Percentiles rank a stretch among this genome's conserved stretches.
Evolutionary conservation across 345 rosid species (phyloP).

Genomic region (Dipteronia sinensis): DNA sequence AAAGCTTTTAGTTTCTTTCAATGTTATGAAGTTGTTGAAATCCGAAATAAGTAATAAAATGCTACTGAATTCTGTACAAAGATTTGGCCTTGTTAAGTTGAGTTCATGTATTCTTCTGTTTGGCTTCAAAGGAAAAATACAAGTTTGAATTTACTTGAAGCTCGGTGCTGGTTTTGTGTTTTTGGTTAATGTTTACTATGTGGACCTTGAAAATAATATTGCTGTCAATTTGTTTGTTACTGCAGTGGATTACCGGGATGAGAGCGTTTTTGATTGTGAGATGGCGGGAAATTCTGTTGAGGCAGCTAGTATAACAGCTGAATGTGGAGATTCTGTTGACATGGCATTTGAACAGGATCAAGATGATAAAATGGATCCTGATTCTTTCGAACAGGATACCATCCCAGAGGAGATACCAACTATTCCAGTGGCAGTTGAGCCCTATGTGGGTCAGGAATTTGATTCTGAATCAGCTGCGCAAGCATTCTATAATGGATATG

Average conservation of each 20-base stretch:
- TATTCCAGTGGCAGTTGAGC: slow-evolving; percentile 53
- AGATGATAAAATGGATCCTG: slow-evolving; percentile 55
- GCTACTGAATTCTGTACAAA: neutral
- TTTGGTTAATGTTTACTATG: neutral
- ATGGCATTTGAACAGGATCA: slow-evolving; percentile 39
- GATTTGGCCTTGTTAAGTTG: neutral
- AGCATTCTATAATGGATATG: slow-evolving; percentile 89
- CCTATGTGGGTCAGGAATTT: slow-evolving; percentile 83
- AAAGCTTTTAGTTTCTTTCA: neutral
- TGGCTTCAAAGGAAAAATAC: neutral
- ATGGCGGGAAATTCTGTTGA: slow-evolving; percentile 45
- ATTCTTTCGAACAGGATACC: slow-evolving; percentile 30
- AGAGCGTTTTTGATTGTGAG: slow-evolving; percentile 56
- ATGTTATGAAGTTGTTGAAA: neutral
- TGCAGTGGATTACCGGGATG: slow-evolving; percentile 83
- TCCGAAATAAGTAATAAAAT: no score
- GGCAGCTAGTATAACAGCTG: slow-evolving; percentile 33
- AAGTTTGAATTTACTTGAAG: neutral
- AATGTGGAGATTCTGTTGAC: slow-evolving; percentile 47
- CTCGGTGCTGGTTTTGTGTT: neutral
- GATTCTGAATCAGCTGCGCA: slow-evolving; percentile 95
- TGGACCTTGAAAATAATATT: neutral
- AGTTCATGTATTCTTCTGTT: neutral
- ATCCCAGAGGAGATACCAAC: slow-evolving; percentile 39
- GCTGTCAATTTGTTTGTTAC: slow-evolving; percentile 8